These are phyloP conservation scores for Gaertneriomyces semiglobifer DNA, from an alignment of 192 early-diverging fungal species.

Conservation along the genomic window DNA sequence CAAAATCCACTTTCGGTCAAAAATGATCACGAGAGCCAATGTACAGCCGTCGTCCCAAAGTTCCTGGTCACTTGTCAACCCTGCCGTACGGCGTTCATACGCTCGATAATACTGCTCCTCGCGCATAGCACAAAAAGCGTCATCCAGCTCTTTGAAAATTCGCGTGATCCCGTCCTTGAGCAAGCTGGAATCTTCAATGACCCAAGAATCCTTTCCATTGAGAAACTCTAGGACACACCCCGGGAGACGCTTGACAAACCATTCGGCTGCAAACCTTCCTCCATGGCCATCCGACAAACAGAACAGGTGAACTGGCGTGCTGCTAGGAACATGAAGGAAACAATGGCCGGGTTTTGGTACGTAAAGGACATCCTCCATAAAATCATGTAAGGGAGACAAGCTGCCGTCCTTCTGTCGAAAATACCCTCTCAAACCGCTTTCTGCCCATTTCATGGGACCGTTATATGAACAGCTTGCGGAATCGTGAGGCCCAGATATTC, in stretches of 20 bases:
- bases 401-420: too few species aligned
- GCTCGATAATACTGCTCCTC: conserved; percentile 1
- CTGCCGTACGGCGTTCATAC: neutral
- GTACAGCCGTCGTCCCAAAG: conserved; percentile 26
- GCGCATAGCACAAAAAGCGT: conserved; percentile 21
- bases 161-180: conserved; percentile 3
- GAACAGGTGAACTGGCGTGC: conserved; percentile 16
- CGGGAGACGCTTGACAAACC: conserved; percentile 23
- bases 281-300: conserved; percentile 30
- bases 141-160: conserved; percentile 7
- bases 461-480: too few species aligned
- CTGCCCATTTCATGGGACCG: too few species aligned
- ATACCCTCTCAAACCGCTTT: too few species aligned
- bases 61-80: too few species aligned
- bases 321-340: neutral
- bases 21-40: conserved; percentile 6
- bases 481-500: too few species aligned
- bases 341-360: neutral
- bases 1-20: neutral
- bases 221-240: neutral
- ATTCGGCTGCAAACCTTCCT: conserved; percentile 20
- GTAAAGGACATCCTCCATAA: conserved; percentile 18
- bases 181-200: too few species aligned
- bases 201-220: too few species aligned
- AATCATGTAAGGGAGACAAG: neutral